Evolutionary conservation across 495 filamentous ascomycete genomes (phyloP).

Genomic region (Penicillium antarcticum): DNA sequence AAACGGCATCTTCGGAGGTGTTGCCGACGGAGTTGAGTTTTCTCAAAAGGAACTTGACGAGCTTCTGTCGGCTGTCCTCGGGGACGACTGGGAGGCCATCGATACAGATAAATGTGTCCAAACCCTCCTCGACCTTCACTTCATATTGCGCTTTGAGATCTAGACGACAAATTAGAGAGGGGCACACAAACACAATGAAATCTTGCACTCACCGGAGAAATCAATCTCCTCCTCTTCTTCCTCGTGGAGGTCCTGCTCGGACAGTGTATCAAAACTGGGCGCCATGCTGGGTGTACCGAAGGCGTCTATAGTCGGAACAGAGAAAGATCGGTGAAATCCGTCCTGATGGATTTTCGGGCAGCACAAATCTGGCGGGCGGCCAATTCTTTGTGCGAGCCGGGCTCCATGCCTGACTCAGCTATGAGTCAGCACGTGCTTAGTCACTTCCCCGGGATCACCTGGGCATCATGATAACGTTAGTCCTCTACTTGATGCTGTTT

Average conservation of each 20-base stretch:
- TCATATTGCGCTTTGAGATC: constrained; percentile 91
- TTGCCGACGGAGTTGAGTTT: constrained; percentile 82
- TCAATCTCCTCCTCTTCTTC: constrained; percentile 91
- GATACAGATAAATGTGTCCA: constrained; percentile 92
- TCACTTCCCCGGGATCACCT: constrained; percentile 7
- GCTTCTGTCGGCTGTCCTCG: constrained; percentile 80
- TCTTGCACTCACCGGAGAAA: constrained; percentile 61
- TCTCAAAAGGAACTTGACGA: constrained; percentile 90
- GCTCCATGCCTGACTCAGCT: constrained; percentile 26
- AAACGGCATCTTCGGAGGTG: constrained; percentile 80
- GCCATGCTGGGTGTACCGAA: constrained; percentile 51
- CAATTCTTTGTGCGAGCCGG: constrained; percentile 32
- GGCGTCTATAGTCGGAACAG: constrained; percentile 25
- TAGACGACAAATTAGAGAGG: constrained; percentile 35
- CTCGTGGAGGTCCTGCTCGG: constrained; percentile 80
- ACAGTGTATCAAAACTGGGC: constrained; percentile 68
- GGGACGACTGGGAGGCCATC: constrained; percentile 86
- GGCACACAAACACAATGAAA: constrained; percentile 21
- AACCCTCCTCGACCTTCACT: constrained; percentile 90
- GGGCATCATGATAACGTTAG: too few species aligned
- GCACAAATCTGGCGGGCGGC: constrained; percentile 37
- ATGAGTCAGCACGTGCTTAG: constrained; percentile 17
- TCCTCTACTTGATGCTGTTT: background rate
- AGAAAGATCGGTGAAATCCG: constrained; percentile 21
- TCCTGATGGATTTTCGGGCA: constrained; percentile 35